These are phyloP conservation scores for Acanthamoeba sp. DNA, from an alignment of 208 protist species.

Conservation along the genomic window DNA sequence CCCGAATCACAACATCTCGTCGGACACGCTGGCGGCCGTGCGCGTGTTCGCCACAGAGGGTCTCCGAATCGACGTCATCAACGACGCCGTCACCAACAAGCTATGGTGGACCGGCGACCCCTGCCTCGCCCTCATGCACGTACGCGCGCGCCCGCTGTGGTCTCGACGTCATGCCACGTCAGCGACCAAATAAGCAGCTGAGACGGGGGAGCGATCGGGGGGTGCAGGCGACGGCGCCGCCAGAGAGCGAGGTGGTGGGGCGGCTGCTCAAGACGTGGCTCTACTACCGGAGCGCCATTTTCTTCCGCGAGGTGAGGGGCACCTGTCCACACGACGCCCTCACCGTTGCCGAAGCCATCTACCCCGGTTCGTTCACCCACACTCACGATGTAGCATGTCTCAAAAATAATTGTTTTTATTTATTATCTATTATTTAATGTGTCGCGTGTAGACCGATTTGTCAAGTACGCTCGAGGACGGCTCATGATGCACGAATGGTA, in stretches of 20 bases:
- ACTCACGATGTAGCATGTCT: no score
- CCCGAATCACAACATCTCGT: background rate
- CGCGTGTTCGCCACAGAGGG: background rate
- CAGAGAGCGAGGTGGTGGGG: background rate
- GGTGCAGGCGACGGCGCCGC: background rate
- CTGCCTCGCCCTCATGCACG: background rate
- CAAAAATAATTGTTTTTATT: no score
- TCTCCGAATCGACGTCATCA: background rate
- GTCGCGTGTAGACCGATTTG: background rate
- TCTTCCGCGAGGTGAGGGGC: background rate
- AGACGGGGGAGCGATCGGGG: no score
- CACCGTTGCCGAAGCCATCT: background rate
- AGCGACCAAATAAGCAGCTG: no score
- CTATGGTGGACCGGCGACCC: background rate
- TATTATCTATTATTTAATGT: no score
- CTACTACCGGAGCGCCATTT: background rate
- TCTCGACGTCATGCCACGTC: no score
- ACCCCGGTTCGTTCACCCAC: background rate
- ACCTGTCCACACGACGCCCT: background rate
- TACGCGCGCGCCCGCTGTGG: background rate
- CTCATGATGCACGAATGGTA: background rate
- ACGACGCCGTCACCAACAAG: background rate
- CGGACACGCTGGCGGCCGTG: background rate
- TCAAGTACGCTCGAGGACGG: background rate
- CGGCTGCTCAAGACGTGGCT: background rate